phyloP scores from a whole-genome alignment of 768 basidiomycete species.

The Phlebiopsis gigantea region DNA sequence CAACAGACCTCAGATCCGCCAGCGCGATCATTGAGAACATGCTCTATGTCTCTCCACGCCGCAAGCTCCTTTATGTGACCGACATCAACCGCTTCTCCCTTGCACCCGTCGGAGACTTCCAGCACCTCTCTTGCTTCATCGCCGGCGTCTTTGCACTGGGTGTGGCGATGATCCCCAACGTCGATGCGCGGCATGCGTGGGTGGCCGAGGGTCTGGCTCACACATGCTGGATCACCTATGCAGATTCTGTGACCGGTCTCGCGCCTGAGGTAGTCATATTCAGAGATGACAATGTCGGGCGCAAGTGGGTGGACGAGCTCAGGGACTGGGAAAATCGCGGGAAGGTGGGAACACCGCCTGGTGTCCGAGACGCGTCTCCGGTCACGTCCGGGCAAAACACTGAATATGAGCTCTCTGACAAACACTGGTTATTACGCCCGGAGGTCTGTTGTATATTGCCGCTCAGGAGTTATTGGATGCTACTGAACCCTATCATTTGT shows the following conservation, averaged over 20 bases:
- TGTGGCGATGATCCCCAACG: slow-evolving; percentile 53
- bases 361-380: slow-evolving; percentile 38
- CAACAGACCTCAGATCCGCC: slow-evolving; percentile 54
- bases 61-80: slow-evolving; percentile 69
- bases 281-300: slow-evolving; percentile 27
- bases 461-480: slow-evolving; percentile 34
- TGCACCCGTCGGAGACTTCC: slow-evolving; percentile 32
- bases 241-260: slow-evolving; percentile 63
- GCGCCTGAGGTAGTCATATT: slow-evolving; percentile 55
- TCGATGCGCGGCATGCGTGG: slow-evolving; percentile 50
- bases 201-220: slow-evolving; percentile 72
- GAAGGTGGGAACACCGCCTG: slow-evolving; percentile 39
- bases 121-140: slow-evolving; percentile 77
- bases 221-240: slow-evolving; percentile 69
- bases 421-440: slow-evolving; percentile 56
- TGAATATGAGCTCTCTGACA: slow-evolving; percentile 48
- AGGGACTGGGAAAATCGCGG: slow-evolving; percentile 31
- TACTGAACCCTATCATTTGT: no score
- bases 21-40: slow-evolving; percentile 58
- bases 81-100: slow-evolving; percentile 31
- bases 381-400: slow-evolving; percentile 20
- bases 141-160: slow-evolving; percentile 74
- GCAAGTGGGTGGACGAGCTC: slow-evolving; percentile 37
- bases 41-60: slow-evolving; percentile 59
- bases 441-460: slow-evolving; percentile 46